Base-by-base conservation (phyloP, 1,284 basidiomycete species). In the Ganoderma multipileum region DNA sequence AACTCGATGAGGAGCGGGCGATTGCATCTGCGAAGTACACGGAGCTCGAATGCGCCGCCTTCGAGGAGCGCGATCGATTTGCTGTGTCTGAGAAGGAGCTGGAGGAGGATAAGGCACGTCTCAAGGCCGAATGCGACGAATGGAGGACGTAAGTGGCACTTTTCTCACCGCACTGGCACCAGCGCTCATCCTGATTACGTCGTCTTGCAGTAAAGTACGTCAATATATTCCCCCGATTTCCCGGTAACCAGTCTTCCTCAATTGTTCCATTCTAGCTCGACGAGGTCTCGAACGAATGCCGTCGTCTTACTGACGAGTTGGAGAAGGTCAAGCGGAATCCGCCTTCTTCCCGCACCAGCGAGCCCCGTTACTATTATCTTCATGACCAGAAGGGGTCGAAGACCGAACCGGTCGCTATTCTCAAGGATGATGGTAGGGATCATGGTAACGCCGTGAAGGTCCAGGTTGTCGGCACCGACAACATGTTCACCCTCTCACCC, bases 401-500 rank as follows among this genome's bases (percentile, higher is more conserved):
- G 44, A 72, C 73, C 8, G 79, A 81, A 39, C 68, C 73, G 4
- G 64, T 77, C 65, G 71, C 75, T 59, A 68, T 75, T 44, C 66
- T 74, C 33, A 76, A 76, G 58, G 76, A 75, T 26, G 67, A 72
- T 12, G 65, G 69, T 9, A 39, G 52, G 38, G 75, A 74, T 41
- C 54, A 66, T 6, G 60, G 50, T 18, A 64, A 64, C 63, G 61
- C 66, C 36, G 54, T 74, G 64, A 79, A 77, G 74, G 69, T 76
- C 64, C 67, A 77, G 42, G 63, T 70, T 23, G 65, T 75, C 26
- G 77, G 68, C 64, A 75, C 79, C 20, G 80, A 79, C 30, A 73
- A 74, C 63, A 73, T 80, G 44, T 79, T 84, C 68, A 79, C 77
- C 64, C 78, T 83, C 6, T 83, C 83, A 4, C 83, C 83, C 61